phyloP scores from a whole-genome alignment of 2,329 filamentous ascomycete genomes.

The Monosporascus sp. region DNA sequence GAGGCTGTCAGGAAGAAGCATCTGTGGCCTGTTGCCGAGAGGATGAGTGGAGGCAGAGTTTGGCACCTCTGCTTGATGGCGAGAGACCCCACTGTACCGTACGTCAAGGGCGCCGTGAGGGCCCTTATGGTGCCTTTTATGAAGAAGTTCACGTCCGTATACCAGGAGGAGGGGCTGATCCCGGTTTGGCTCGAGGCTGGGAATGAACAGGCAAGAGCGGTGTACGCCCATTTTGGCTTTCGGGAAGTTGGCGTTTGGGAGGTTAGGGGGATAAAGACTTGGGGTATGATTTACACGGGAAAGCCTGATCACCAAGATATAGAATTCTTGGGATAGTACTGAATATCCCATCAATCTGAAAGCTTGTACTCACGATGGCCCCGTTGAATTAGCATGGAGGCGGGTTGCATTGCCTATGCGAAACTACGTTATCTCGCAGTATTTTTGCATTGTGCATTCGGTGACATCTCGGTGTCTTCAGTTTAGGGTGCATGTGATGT shows the following conservation, averaged over 20 bases:
- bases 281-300: constrained; percentile 16
- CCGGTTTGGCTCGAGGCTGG: constrained; percentile 15
- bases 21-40: constrained; percentile 8
- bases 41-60: constrained; percentile 9
- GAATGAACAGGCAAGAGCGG: constrained; percentile 6
- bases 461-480: too few species aligned
- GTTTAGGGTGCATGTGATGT: too few species aligned
- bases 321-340: too few species aligned
- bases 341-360: too few species aligned
- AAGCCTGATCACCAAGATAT: not conserved
- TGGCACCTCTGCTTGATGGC: constrained; percentile 17
- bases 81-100: constrained; percentile 11
- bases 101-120: constrained; percentile 13
- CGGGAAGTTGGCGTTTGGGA: constrained; percentile 7
- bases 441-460: too few species aligned
- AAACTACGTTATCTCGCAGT: too few species aligned
- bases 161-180: constrained; percentile 3
- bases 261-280: constrained; percentile 7
- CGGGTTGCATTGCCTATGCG: too few species aligned
- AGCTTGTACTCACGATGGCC: too few species aligned
- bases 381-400: too few species aligned
- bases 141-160: constrained; percentile 1
- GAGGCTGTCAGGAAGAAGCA: not conserved
- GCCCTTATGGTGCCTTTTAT: constrained; percentile 15
- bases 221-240: constrained; percentile 16